Conservation (phyloP, 768 basidiomycete species). For the Rickenella mellea region DNA sequence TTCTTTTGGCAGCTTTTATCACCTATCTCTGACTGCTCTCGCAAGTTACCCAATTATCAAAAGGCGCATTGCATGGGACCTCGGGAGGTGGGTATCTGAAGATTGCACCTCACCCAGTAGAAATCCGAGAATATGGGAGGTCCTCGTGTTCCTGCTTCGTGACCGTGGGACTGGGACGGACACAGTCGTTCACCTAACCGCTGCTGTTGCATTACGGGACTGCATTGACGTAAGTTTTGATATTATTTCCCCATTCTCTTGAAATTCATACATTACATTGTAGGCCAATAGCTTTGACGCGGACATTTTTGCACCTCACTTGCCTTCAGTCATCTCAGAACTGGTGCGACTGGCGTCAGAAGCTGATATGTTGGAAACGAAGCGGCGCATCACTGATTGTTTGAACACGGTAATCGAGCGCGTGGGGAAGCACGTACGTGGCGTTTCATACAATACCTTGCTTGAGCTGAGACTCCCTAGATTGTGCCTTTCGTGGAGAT, state of each 20-base stretch:
- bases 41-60: constrained; percentile 83
- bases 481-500: constrained; percentile 56
- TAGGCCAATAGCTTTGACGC: constrained; percentile 61
- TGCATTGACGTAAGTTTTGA: constrained; percentile 67
- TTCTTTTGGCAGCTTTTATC: background rate
- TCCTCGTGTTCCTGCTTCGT: constrained; percentile 66
- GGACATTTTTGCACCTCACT: constrained; percentile 56
- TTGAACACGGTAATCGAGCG: constrained; percentile 62
- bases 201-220: constrained; percentile 69
- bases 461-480: constrained; percentile 23
- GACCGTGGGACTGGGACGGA: constrained; percentile 67
- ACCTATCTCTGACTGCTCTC: background rate
- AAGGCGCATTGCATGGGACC: constrained; percentile 89
- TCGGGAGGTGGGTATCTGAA: constrained; percentile 82
- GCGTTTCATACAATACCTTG: background rate
- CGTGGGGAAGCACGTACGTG: constrained; percentile 25
- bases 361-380: constrained; percentile 67
- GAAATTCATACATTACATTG: background rate
- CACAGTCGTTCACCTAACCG: constrained; percentile 77
- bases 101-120: constrained; percentile 44
- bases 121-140: constrained; percentile 66
- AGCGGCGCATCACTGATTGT: constrained; percentile 59
- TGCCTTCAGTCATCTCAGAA: constrained; percentile 50
- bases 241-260: background rate
- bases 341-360: constrained; percentile 65